Conservation (phyloP, 2,329 filamentous ascomycete species). For the Aspergillus melleus region DNA sequence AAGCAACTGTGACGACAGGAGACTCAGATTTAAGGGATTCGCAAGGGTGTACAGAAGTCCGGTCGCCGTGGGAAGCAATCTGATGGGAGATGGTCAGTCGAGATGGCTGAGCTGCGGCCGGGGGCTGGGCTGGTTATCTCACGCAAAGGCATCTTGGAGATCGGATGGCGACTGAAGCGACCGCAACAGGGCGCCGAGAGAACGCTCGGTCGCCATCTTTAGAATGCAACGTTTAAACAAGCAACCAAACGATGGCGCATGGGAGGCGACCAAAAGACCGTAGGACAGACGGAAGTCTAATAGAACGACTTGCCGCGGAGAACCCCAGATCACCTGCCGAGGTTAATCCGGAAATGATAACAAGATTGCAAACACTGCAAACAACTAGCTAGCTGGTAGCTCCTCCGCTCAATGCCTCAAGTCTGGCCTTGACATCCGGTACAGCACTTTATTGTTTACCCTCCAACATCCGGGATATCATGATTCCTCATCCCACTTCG, state of each 20-base stretch:
- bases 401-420: neutral
- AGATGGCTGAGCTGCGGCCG: slow-evolving; percentile 2
- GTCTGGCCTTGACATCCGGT: neutral
- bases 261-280: neutral
- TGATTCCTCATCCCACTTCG: neutral
- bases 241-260: slow-evolving; percentile 5
- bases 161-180: slow-evolving; percentile 60
- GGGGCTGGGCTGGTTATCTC: slow-evolving; percentile 19
- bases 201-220: slow-evolving; percentile 60
- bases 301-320: slow-evolving; percentile 26
- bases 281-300: neutral
- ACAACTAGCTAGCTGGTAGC: slow-evolving; percentile 12
- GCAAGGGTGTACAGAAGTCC: slow-evolving; percentile 51
- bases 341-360: slow-evolving; percentile 21
- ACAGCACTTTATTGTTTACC: neutral
- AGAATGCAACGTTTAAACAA: neutral
- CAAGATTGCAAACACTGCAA: slow-evolving; percentile 34
- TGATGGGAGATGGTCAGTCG: slow-evolving; percentile 25
- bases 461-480: neutral
- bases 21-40: slow-evolving; percentile 62
- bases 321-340: slow-evolving; percentile 35
- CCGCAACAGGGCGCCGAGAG: slow-evolving; percentile 60
- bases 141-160: slow-evolving; percentile 62
- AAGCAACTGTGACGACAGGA: slow-evolving; percentile 61
- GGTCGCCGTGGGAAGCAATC: slow-evolving; percentile 55